phyloP scores from a whole-genome alignment of 495 filamentous ascomycete genomes.

The Viridothelium virens region DNA sequence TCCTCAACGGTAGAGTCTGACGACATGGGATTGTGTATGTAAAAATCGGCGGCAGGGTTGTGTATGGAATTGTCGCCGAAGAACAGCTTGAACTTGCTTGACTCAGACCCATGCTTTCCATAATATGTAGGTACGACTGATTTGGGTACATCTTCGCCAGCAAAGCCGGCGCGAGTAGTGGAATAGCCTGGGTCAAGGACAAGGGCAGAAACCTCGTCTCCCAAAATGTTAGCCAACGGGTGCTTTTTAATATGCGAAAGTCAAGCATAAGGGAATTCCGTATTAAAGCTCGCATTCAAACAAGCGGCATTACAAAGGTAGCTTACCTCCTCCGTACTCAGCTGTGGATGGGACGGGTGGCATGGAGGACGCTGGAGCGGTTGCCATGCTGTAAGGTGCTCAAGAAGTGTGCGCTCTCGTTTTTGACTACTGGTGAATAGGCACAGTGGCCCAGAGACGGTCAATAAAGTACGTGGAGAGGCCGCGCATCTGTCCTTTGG shows the following conservation, averaged over 20 bases:
- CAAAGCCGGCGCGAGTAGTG: constrained; percentile 86
- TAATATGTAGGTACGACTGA: constrained; percentile 85
- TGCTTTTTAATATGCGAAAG: neutral
- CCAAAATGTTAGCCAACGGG: neutral
- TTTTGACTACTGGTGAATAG: too few species aligned
- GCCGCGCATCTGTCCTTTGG: neutral
- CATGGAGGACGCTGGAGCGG: neutral
- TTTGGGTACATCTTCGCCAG: constrained; percentile 95
- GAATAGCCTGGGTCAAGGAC: constrained; percentile 92
- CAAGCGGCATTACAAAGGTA: neutral
- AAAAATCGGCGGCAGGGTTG: constrained; percentile 62
- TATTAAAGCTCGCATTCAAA: too few species aligned
- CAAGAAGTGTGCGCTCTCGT: neutral
- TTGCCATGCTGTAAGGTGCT: neutral
- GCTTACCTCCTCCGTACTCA: constrained; percentile 15
- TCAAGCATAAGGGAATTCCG: neutral
- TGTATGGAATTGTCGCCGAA: constrained; percentile 86
- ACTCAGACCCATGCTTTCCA: constrained; percentile 51
- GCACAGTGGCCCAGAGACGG: too few species aligned
- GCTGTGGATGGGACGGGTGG: neutral
- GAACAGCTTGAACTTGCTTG: constrained; percentile 50
- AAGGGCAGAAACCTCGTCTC: constrained; percentile 94
- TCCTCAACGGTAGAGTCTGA: constrained; percentile 89
- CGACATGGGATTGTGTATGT: constrained; percentile 82
- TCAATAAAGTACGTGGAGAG: too few species aligned